Evolutionary conservation across 164 flowering plant genomes (phyloP).

Genomic region (Nelumbo lutea): DNA sequence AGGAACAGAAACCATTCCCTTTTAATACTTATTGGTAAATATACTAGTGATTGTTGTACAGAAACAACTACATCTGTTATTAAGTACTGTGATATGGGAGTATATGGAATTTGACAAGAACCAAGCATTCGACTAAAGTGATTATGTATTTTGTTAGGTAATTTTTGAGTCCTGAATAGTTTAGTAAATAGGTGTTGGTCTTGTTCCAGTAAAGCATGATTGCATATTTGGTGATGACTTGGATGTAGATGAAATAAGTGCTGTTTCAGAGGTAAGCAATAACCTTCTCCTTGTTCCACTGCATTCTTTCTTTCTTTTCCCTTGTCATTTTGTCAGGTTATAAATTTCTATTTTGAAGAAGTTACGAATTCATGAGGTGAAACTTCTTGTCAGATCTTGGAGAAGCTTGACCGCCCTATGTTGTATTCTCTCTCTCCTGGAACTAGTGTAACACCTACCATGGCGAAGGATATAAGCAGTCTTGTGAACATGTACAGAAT

Average conservation of each 20-base stretch:
- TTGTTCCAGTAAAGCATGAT: constrained; percentile 76
- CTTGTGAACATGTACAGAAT: constrained; percentile 86
- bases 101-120: too few relatives aligned
- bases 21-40: neutral
- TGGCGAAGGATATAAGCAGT: constrained; percentile 57
- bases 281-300: neutral
- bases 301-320: neutral
- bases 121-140: neutral
- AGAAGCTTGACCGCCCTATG: constrained; percentile 53
- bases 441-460: constrained; percentile 65
- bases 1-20: neutral
- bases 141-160: neutral
- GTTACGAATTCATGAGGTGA: neutral
- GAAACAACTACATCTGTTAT: too few relatives aligned
- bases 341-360: neutral
- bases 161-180: neutral
- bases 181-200: constrained; percentile 7
- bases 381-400: constrained; percentile 42
- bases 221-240: constrained; percentile 93
- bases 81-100: too few relatives aligned
- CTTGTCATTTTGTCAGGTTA: neutral
- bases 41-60: too few relatives aligned
- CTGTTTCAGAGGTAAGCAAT: constrained; percentile 63
- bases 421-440: constrained; percentile 90
- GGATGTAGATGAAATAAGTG: constrained; percentile 56